Percentiles rank a stretch among this genome's conserved stretches.
phyloP scores from a whole-genome alignment of 1,284 basidiomycete genomes.

The Fistulinella staudtii region DNA sequence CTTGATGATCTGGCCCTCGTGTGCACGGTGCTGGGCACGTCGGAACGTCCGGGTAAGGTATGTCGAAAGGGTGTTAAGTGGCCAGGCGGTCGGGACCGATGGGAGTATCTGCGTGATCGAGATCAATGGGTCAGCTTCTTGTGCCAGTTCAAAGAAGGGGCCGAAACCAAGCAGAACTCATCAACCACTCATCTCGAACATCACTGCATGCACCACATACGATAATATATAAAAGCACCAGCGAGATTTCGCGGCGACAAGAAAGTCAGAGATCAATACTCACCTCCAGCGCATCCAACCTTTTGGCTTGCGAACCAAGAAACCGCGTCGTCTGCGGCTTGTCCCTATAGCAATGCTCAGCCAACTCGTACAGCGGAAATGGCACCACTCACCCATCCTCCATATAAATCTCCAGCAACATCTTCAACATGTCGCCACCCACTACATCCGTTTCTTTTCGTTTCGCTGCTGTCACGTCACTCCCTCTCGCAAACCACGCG shows the following conservation, averaged over 20 bases:
- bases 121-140: conserved; percentile 2
- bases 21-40: conserved; percentile 63
- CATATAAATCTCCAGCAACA: conserved; percentile 80
- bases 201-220: too few species aligned
- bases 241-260: too few species aligned
- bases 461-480: conserved; percentile 3
- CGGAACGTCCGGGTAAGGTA: conserved; percentile 79
- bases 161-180: too few species aligned
- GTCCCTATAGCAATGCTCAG: conserved; percentile 35
- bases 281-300: conserved; percentile 75
- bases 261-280: too few species aligned
- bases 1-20: conserved; percentile 72
- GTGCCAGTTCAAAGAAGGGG: not conserved
- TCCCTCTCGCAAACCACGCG: conserved; percentile 25
- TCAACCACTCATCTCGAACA: too few species aligned
- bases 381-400: conserved; percentile 52
- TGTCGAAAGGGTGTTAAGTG: conserved; percentile 64
- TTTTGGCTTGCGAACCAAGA: conserved; percentile 75
- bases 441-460: conserved; percentile 7
- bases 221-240: too few species aligned
- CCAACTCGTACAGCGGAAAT: not conserved
- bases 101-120: conserved; percentile 55
- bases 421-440: conserved; percentile 49
- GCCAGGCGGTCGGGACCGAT: conserved; percentile 72
- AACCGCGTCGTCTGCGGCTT: conserved; percentile 59